phyloP scores from a whole-genome alignment of 345 rosid genomes.

The Citrus unshiu region DNA sequence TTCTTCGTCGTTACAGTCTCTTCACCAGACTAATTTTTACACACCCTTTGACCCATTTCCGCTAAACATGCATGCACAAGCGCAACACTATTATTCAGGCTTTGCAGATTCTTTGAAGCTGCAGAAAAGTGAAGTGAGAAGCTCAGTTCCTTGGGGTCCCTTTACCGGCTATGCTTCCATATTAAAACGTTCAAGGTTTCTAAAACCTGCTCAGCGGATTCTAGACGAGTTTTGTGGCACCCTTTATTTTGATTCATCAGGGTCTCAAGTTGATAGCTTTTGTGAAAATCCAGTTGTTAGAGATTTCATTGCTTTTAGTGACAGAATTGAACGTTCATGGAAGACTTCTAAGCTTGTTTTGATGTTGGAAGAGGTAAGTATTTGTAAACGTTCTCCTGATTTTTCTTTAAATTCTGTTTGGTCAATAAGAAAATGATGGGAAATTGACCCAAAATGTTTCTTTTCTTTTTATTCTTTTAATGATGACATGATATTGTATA shows the following conservation, averaged over 20 bases:
- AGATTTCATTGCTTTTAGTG: slow-evolving; percentile 20
- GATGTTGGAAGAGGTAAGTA: slow-evolving; percentile 42
- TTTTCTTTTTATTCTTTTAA: not conserved
- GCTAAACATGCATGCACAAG: not conserved
- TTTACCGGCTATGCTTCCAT: slow-evolving; percentile 36
- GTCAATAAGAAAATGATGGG: not conserved
- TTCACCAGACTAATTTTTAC: not conserved
- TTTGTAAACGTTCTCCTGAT: not conserved
- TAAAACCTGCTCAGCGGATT: slow-evolving; percentile 34
- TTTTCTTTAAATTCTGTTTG: not conserved
- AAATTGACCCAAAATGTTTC: not conserved
- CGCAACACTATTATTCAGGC: not conserved
- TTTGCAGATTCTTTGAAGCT: slow-evolving; percentile 17
- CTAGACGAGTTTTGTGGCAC: slow-evolving; percentile 30
- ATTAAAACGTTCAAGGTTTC: slow-evolving; percentile 28
- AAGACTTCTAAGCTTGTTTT: slow-evolving; percentile 32
- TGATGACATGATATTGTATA: not conserved
- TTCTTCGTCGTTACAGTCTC: not conserved
- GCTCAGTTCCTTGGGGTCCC: slow-evolving; percentile 33
- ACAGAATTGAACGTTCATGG: slow-evolving; percentile 23
- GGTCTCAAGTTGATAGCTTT: slow-evolving; percentile 13
- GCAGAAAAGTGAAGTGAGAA: slow-evolving; percentile 18
- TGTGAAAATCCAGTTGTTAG: slow-evolving; percentile 12
- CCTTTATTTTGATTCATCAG: slow-evolving; percentile 1
- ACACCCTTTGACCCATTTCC: slow-evolving; percentile 17